phyloP scores from a whole-genome alignment of 306 rosid species.

The Elaeagnus macrophylla region DNA sequence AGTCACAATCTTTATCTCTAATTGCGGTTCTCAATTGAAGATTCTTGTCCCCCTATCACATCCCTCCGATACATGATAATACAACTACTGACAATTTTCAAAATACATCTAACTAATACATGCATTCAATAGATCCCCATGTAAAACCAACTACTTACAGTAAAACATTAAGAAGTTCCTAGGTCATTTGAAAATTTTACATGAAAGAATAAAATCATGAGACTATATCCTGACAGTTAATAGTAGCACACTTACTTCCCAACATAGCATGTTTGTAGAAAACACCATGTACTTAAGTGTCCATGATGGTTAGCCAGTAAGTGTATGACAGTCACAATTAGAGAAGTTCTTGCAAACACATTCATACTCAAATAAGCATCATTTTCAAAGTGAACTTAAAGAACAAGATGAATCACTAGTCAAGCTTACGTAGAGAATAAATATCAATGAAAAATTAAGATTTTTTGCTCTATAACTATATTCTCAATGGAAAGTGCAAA shows the following conservation, averaged over 20 bases:
- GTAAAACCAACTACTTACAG: conserved; percentile 1
- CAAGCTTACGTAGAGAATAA: background rate
- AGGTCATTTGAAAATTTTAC: background rate
- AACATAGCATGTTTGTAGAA: conserved; percentile 63
- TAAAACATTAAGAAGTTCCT: conserved; percentile 2
- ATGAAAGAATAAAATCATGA: conserved; percentile 4
- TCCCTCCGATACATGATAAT: conserved; percentile 5
- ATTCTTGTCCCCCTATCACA: conserved; percentile 10
- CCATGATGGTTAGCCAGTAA: conserved; percentile 70
- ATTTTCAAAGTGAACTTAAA: conserved; percentile 8
- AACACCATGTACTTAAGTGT: conserved; percentile 65
- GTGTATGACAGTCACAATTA: conserved; percentile 76
- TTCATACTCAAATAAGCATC: conserved; percentile 18
- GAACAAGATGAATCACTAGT: conserved; percentile 4
- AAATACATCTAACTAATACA: background rate
- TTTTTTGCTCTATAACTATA: background rate
- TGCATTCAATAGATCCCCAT: background rate
- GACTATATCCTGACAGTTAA: conserved; percentile 6
- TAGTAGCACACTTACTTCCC: conserved; percentile 67
- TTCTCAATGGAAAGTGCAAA: background rate
- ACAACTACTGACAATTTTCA: background rate
- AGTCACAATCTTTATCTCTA: no score
- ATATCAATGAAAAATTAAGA: background rate
- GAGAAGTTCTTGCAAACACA: conserved; percentile 57
- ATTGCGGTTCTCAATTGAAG: background rate